Evolutionary conservation across 257 asterid species (phyloP).

Genomic region (Salvia hispanica): DNA sequence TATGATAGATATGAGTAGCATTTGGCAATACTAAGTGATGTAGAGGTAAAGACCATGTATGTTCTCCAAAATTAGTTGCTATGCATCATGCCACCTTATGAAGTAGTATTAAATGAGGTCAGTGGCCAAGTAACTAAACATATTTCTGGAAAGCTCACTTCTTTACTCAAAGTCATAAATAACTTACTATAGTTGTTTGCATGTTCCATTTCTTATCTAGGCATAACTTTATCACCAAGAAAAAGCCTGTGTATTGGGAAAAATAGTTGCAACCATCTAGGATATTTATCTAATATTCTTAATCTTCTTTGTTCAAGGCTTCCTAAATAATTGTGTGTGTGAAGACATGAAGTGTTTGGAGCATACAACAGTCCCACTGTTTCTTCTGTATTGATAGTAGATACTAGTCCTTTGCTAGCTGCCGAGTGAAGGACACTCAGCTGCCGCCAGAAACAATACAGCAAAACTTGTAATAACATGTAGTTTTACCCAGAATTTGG

Average conservation of each 20-base stretch:
- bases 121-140: background rate
- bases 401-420: background rate
- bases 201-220: constrained; percentile 12
- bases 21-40: background rate
- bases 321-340: background rate
- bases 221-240: background rate
- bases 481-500: background rate
- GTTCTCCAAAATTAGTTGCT: background rate
- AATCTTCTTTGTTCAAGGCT: constrained; percentile 10
- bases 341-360: background rate
- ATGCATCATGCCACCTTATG: background rate
- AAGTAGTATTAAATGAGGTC: constrained; percentile 2
- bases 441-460: background rate
- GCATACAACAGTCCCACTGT: background rate
- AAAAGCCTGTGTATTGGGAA: background rate
- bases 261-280: constrained; percentile 9
- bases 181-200: background rate
- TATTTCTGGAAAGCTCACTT: too few relatives aligned
- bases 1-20: too few relatives aligned
- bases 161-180: too few relatives aligned
- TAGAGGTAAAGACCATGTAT: background rate
- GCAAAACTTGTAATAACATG: background rate
- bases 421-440: background rate
- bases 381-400: background rate
- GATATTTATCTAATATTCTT: background rate